Evolutionary conservation across 129 eudicot genomes (phyloP).

Genomic region (Arctium minus): DNA sequence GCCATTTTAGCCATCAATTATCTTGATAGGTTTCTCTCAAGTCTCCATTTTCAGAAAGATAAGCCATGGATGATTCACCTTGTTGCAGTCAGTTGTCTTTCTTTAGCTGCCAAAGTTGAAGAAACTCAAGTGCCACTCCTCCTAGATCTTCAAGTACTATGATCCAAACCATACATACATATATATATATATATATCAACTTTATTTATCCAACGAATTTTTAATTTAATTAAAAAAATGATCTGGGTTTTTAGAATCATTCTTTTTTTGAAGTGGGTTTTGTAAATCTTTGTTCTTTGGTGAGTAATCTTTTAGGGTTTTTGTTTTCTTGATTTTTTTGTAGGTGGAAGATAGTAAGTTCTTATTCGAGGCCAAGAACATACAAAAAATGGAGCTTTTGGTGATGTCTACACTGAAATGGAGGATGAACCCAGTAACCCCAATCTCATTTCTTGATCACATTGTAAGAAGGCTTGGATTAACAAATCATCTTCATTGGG

Average conservation of each 20-base stretch:
- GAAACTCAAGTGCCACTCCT: slow-evolving; percentile 83
- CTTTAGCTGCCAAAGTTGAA: slow-evolving; percentile 94
- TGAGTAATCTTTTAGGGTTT: not conserved
- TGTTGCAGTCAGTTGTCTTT: slow-evolving; percentile 74
- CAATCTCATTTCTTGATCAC: slow-evolving; percentile 86
- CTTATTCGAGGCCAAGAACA: slow-evolving; percentile 70
- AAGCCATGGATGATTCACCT: slow-evolving; percentile 94
- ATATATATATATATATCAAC: not conserved
- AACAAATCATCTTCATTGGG: slow-evolving; percentile 49
- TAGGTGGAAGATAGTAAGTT: slow-evolving; percentile 54
- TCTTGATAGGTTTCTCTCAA: slow-evolving; percentile 63
- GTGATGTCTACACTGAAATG: slow-evolving; percentile 76
- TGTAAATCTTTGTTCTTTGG: not conserved
- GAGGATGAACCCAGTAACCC: slow-evolving; percentile 95
- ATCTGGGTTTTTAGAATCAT: slow-evolving; percentile 4
- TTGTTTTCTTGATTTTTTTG: not conserved
- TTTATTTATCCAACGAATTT: not conserved
- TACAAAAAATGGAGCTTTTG: slow-evolving; percentile 84
- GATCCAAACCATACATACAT: not conserved
- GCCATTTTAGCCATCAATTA: slow-evolving; percentile 74
- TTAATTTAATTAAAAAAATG: not conserved
- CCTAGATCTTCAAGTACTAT: slow-evolving; percentile 73
- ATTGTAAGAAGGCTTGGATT: slow-evolving; percentile 85
- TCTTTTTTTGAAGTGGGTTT: not conserved
- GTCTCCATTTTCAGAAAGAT: slow-evolving; percentile 46